A percentile compares a stretch with the other conserved stretches of the same genome.
Evolutionary conservation across 176 grass and related monocot species (phyloP).

Genomic region (Aegilops tauschii): DNA sequence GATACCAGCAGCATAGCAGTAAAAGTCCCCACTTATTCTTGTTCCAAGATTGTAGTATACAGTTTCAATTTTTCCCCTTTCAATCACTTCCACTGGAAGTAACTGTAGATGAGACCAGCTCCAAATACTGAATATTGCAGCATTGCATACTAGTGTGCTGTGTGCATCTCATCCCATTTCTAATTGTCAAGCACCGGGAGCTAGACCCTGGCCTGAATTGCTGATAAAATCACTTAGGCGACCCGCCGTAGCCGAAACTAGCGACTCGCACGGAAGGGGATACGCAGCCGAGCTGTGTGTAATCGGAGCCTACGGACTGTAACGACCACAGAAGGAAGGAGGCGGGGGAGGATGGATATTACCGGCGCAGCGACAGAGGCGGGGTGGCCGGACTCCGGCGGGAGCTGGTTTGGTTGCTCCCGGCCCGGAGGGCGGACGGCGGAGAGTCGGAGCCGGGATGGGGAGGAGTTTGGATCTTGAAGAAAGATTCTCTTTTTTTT

Average conservation of each 20-base stretch:
- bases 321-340: not conserved
- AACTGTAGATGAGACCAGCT: not conserved
- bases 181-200: too few species aligned
- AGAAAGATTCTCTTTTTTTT: too few species aligned
- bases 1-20: not conserved
- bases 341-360: too few species aligned
- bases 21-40: not conserved
- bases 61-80: not conserved
- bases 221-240: not conserved
- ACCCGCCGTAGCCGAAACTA: too few species aligned
- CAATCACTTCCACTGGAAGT: not conserved
- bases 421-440: not conserved
- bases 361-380: not conserved
- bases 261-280: not conserved
- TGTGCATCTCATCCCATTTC: not conserved
- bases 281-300: not conserved
- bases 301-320: not conserved
- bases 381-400: not conserved
- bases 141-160: not conserved
- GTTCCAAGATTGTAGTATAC: not conserved
- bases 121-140: not conserved
- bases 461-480: not conserved
- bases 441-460: not conserved
- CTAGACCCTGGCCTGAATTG: not conserved
- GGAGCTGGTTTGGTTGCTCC: not conserved